Evolutionary conservation across 164 flowering plant species (phyloP).

Genomic region (Macadamia integrifolia): DNA sequence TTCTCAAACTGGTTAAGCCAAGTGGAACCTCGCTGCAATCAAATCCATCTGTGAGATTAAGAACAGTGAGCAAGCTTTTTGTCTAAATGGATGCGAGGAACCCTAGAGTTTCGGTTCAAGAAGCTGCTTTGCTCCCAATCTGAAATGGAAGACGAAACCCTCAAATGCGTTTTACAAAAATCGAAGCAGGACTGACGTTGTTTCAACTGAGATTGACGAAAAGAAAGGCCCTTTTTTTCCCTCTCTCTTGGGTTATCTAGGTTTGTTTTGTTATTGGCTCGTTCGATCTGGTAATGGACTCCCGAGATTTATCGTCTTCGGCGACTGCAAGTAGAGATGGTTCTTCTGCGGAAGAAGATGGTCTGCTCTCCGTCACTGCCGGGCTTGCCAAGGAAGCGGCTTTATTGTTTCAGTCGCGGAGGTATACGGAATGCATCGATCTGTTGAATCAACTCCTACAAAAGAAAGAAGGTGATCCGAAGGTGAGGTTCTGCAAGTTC

Average conservation of each 20-base stretch:
- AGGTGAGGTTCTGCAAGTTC: constrained; percentile 36
- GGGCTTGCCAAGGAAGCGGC: constrained; percentile 71
- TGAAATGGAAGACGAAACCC: constrained; percentile 7
- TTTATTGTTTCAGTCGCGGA: constrained; percentile 53
- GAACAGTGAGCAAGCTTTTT: too few species aligned
- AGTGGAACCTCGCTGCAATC: not conserved
- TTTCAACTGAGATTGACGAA: not conserved
- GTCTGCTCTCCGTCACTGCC: constrained; percentile 36
- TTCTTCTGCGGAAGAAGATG: constrained; percentile 42
- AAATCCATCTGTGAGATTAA: not conserved
- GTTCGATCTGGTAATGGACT: constrained; percentile 58
- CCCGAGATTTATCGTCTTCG: constrained; percentile 47
- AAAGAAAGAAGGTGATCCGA: constrained; percentile 71
- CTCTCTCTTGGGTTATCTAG: not conserved
- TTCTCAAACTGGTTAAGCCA: not conserved
- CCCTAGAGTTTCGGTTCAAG: not conserved
- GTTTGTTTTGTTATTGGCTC: constrained; percentile 8
- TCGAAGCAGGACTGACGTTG: not conserved
- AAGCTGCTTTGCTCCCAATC: not conserved
- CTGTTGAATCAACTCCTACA: constrained; percentile 53
- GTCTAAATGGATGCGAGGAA: not conserved
- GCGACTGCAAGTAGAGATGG: constrained; percentile 24
- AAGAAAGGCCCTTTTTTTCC: not conserved
- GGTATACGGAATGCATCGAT: constrained; percentile 60
- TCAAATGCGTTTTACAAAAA: not conserved